Base-by-base conservation (phyloP, 305 asterid genomes). In the Rubia occidens region DNA sequence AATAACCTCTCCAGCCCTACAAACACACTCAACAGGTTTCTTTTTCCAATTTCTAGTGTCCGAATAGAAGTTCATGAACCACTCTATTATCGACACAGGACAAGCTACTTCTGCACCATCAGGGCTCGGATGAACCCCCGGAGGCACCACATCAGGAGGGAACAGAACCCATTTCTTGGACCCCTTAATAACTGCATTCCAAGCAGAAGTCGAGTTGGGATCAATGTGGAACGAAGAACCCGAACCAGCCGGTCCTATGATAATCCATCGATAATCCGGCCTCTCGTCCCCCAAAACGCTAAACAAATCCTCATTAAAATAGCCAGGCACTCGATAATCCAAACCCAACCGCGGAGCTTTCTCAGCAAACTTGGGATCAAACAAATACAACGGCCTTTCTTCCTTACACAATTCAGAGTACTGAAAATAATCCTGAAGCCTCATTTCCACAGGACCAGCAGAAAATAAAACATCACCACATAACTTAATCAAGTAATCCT, bases 171-270 rank as follows among this genome's bases (percentile, higher is more conserved):
- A 94, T 83, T 94, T 94, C 82, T 94, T 94, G 72, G 96, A 89
- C 35, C 99, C 99, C 75, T 87, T 87, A 56, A 86, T 78, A 78
- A 94, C 87, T 0, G 99, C 99, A 82, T 91, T 94, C 99, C 99
- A 94, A 78, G 97, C 97, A 17, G 99, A 91, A 43, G 99, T 94
- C 9, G 96, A 89, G 83, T 94, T 94, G 69, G 97, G 99, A 82
- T 94, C 99, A 13, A 94, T 86, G 77, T 89, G 97, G 71, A 94
- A 94, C 4, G 99, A 94, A n/a, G 99, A 91, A 20, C 99, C 97
- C 0, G 97, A 91, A 68, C 99, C 97, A 18, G 95, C 91, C 6
- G 96, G 97, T 61, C 99, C 97, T 56, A 94, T 87, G 63, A 94
- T 94, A 72, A 94, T 82, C 99, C 96, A 94, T 70, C 97, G 79